Conservation (phyloP, 352 stramenopile genomes). For the Globisporangium alternatum region DNA sequence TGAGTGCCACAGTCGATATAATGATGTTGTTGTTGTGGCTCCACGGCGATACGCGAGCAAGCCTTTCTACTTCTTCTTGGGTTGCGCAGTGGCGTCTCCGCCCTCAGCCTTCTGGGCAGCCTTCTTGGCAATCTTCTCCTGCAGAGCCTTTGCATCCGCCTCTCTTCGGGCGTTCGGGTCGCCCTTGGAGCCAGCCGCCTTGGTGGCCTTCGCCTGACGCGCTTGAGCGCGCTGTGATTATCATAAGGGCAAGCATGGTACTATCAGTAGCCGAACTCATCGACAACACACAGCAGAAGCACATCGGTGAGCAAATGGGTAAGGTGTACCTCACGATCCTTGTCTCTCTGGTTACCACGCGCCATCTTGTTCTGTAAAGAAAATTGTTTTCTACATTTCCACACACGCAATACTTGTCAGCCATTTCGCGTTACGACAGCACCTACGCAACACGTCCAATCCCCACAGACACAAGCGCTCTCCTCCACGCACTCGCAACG, state of each 20-base stretch:
- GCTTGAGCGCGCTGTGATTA: conserved; percentile 60
- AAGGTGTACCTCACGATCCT: conserved; percentile 52
- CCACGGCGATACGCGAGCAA: neutral
- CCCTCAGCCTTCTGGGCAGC: conserved; percentile 58
- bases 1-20: conserved; percentile 4
- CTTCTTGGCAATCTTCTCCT: conserved; percentile 82
- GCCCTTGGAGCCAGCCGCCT: conserved; percentile 31
- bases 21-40: conserved; percentile 9
- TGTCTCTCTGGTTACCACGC: conserved; percentile 80
- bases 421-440: neutral
- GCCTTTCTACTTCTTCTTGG: conserved; percentile 34
- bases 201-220: conserved; percentile 49
- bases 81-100: conserved; percentile 22
- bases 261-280: conserved; percentile 1
- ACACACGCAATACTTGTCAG: neutral
- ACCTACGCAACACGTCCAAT: neutral
- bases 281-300: neutral
- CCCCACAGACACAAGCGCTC: neutral
- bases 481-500: neutral
- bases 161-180: conserved; percentile 64
- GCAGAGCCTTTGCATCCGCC: conserved; percentile 70
- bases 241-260: neutral
- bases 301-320: neutral
- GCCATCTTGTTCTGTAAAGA: conserved; percentile 36
- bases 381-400: neutral